These are phyloP conservation scores for Cardamine resedifolia DNA, from an alignment of 345 rosid genomes.

Conservation along the genomic window DNA sequence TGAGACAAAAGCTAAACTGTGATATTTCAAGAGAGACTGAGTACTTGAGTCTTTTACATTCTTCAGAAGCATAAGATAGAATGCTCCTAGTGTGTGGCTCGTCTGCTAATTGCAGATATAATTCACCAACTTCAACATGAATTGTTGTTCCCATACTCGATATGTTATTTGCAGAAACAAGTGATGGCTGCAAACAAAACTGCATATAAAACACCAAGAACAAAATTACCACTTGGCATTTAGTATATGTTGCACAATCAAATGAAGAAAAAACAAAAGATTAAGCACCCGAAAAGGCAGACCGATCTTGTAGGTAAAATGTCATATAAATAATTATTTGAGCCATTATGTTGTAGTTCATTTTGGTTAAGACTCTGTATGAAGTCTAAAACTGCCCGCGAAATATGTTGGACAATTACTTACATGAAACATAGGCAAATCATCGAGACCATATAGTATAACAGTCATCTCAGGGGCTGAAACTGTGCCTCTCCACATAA, in stretches of 20 bases:
- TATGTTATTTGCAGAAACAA: slow-evolving; percentile 86
- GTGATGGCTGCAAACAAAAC: slow-evolving; percentile 96
- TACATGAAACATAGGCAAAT: slow-evolving; percentile 82
- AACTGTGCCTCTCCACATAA: slow-evolving; percentile 91
- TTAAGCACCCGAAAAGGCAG: too few relatives aligned
- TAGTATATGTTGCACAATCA: too few relatives aligned
- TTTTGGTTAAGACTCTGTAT: too few relatives aligned
- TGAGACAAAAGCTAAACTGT: slow-evolving; percentile 65
- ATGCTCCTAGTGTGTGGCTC: slow-evolving; percentile 78
- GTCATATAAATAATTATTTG: too few relatives aligned
- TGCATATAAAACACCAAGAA: slow-evolving; percentile 39
- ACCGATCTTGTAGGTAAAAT: too few relatives aligned
- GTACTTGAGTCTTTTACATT: slow-evolving; percentile 61
- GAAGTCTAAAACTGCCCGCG: too few relatives aligned
- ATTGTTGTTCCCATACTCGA: slow-evolving; percentile 69
- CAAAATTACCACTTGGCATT: too few relatives aligned
- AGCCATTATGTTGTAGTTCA: too few relatives aligned
- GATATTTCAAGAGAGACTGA: slow-evolving; percentile 72
- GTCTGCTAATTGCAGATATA: slow-evolving; percentile 88
- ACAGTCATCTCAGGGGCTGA: slow-evolving; percentile 97
- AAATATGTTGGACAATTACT: slow-evolving; percentile 42
- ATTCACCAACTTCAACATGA: slow-evolving; percentile 94
- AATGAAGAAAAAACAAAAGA: too few relatives aligned
- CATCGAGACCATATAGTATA: slow-evolving; percentile 59
- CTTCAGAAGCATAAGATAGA: slow-evolving; percentile 54